Evolutionary conservation across 2,329 filamentous ascomycete genomes (phyloP), one percentile per base, ranked within the genome.

Genomic region (Alternaria ethzedia): DNA sequence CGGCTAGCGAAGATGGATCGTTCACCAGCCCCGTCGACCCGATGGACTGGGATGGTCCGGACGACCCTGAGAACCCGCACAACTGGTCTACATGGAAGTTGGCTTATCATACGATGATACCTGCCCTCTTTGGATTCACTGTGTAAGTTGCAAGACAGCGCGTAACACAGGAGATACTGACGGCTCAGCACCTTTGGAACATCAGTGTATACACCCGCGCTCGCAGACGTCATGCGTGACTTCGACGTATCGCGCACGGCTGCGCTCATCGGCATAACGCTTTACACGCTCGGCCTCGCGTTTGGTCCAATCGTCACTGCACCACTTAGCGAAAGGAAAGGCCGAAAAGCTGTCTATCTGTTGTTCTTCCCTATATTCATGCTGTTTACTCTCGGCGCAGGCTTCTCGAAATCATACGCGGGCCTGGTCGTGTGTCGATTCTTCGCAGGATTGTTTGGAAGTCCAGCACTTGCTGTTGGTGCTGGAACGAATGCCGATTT

Each of bases 371-470:
- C 83, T 0, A 68, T 87, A 0, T 86, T 85, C 4, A 82, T 83
- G 3, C 70, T 89, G 0, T 90, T 90, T 71, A 85, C 84, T 0
- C 71, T 89, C 1, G 88, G 87, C 3, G 83, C 84, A 0, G 87
- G 84, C 0, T 82, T 87, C 32, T 82, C 84, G 0, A 79, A 83
- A 21, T 83, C 76, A 30, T 85, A 90, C 15, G 84, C 78, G 0
- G 82, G 80, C 0, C 69, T 91, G 3, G 82, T 84, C 52, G 76
- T 89, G 9, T 79, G 87, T 25, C 82, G 89, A 3, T 89, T 95
- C 81, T 91, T 94, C 70, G 91, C 92, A 52, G 90, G 91, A 0
- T 76, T 90, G 75, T 91, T 91, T 66, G 91, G 90, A 26, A 90
- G 45, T 86, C 91, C 69, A 84, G 77, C 79, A 1, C 71, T 84